Conservation (phyloP, 345 rosid species). For the Turritis glabra region DNA sequence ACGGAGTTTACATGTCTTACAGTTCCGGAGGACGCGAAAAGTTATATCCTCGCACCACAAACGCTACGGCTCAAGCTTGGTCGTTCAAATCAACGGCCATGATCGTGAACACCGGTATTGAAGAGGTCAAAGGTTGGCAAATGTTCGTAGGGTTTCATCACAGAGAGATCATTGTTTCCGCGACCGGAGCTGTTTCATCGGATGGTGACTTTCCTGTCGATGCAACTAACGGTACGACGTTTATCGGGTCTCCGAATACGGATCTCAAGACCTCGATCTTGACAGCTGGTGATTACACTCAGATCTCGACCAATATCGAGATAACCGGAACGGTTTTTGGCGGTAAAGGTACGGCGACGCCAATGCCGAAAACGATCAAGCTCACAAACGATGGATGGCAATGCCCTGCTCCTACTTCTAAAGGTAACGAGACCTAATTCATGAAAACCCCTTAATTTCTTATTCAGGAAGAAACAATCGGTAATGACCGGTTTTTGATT, state of each 20-base stretch:
- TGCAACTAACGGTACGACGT: conserved; percentile 69
- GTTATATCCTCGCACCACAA: conserved; percentile 60
- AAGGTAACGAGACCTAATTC: conserved; percentile 41
- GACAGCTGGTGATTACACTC: conserved; percentile 71
- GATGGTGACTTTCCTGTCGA: conserved; percentile 71
- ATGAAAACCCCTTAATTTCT: not conserved
- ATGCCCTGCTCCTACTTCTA: conserved; percentile 62
- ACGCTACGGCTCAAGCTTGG: conserved; percentile 86
- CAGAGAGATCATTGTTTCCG: conserved; percentile 65
- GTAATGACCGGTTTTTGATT: not conserved
- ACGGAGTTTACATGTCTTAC: conserved; percentile 72
- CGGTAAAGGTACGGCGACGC: conserved; percentile 51
- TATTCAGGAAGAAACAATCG: not conserved
- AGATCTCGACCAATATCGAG: conserved; percentile 58
- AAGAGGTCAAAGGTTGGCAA: conserved; percentile 80
- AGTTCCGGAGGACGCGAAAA: conserved; percentile 55
- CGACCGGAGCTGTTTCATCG: conserved; percentile 48
- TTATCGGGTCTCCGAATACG: conserved; percentile 55
- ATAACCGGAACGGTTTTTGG: conserved; percentile 81
- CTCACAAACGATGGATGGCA: conserved; percentile 65
- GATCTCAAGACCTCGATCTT: conserved; percentile 75
- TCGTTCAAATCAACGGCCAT: conserved; percentile 65
- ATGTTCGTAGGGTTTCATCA: conserved; percentile 66
- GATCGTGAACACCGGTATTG: conserved; percentile 59
- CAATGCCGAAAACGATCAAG: conserved; percentile 69